Evolutionary conservation across 1,284 basidiomycete genomes (phyloP).

Genomic region (Coriolopsis trogii): DNA sequence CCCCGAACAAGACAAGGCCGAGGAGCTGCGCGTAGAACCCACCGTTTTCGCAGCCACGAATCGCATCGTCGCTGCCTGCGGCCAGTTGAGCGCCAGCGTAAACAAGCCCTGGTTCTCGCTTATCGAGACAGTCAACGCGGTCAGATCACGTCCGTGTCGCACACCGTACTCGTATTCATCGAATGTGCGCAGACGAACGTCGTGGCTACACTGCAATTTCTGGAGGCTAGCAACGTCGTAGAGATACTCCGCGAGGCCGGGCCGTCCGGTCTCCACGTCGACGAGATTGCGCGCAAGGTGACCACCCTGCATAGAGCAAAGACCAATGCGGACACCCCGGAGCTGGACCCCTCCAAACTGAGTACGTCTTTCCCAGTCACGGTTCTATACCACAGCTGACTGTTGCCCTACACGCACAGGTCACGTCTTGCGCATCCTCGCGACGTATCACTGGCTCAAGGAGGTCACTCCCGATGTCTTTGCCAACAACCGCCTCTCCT

Average conservation of each 20-base stretch:
- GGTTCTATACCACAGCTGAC: not conserved
- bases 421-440: constrained; percentile 66
- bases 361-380: constrained; percentile 5
- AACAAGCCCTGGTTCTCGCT: constrained; percentile 27
- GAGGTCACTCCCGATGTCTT: too few relatives aligned
- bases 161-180: too few relatives aligned
- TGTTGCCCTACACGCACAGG: constrained; percentile 42
- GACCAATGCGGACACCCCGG: too few relatives aligned
- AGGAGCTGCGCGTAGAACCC: constrained; percentile 56
- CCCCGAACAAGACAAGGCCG: constrained; percentile 31
- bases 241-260: constrained; percentile 70
- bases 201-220: too few relatives aligned
- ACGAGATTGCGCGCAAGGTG: too few relatives aligned
- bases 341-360: constrained; percentile 15
- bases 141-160: too few relatives aligned
- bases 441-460: constrained; percentile 76
- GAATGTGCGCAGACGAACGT: too few relatives aligned
- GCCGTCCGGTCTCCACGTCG: constrained; percentile 57
- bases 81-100: too few relatives aligned
- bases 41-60: constrained; percentile 49
- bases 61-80: too few relatives aligned
- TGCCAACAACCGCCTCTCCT: constrained; percentile 68
- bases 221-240: constrained; percentile 66
- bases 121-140: constrained; percentile 1
- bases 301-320: too few relatives aligned